Evolutionary conservation across 345 rosid genomes (phyloP), one percentile per base, ranked within the genome.

Genomic region (Populus simonii): DNA sequence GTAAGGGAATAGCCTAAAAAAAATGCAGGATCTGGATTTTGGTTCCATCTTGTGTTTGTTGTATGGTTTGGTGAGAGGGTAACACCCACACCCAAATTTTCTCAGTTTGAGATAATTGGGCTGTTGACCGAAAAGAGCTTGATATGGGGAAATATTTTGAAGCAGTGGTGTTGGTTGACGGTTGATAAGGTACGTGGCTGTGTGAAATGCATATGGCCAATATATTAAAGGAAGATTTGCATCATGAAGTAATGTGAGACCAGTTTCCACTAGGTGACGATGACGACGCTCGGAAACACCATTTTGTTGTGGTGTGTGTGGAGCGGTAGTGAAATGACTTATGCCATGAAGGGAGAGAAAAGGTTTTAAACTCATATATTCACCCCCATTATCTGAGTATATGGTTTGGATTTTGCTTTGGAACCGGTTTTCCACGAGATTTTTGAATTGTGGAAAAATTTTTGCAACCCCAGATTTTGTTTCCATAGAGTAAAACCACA

Each of bases 351-450:
- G 55, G 12, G 20, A 47, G 53, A 16, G 2, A 16, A 47, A 16
- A 49, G 2, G 20, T 16, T 49, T 49, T 49, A 49, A 5, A 16
- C 7, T 49, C 20, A 47, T 16, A 5, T 49, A 0, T 49, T 49
- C 2, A 4, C 7, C 55, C 53, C 55, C 2, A 49, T 49, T 49
- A 45, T 49, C 20, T 16, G 18, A 49, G 20, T 16, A 49, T 49
- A 49, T 49, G 20, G 7, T 49, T 16, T 49, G 55, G 1, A 49
- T 49, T 49, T 49, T 49, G 20, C 6, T 16, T 4, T 16, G 55
- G 15, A 49, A 0, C n/a, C 0, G 6, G 1, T 16, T 49, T 49
- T 49, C 20, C 0, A 49, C 0, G 18, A 49, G 20, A n/a, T 0
- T 49, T 49, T 15, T 49, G 18, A 49, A 49, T 4, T 49, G 55